Percentiles rank a stretch among this genome's conserved stretches.
Conservation (phyloP, 23 red algal genomes). For the Gracilaria gracilis region DNA sequence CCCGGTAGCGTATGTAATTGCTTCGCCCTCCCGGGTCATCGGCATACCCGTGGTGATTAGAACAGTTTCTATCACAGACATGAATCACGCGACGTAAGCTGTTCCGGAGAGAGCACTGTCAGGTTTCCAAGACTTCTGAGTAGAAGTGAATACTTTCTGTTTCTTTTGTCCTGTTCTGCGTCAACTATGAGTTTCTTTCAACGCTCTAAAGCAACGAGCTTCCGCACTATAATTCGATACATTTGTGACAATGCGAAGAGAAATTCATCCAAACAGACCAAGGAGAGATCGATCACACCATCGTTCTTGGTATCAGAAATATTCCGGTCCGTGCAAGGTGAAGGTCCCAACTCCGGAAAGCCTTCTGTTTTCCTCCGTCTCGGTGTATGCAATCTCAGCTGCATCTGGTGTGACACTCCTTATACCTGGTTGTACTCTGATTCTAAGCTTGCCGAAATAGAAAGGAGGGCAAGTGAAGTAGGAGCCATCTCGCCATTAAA, state of each 20-base stretch:
- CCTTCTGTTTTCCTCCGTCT: conserved; percentile 95
- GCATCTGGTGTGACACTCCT: conserved; percentile 96
- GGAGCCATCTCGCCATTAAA: background rate
- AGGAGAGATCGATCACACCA: background rate
- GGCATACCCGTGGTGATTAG: too few species aligned
- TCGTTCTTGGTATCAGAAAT: conserved; percentile 90
- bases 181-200: background rate
- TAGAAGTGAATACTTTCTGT: too few species aligned
- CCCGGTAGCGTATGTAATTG: too few species aligned
- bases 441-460: conserved; percentile 33
- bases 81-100: too few species aligned
- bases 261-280: background rate
- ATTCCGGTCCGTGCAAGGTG: conserved; percentile 93
- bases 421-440: conserved; percentile 86
- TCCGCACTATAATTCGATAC: background rate
- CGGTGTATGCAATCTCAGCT: conserved; percentile 93
- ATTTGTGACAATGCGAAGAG: background rate
- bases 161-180: too few species aligned
- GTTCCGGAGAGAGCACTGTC: too few species aligned
- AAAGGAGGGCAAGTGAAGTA: conserved; percentile 14
- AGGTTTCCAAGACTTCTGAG: too few species aligned
- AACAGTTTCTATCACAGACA: too few species aligned
- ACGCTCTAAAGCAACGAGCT: background rate
- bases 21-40: too few species aligned
- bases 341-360: conserved; percentile 91